These are phyloP conservation scores for Cavenderia fasciculata DNA, from an alignment of 78 protist species.

Conservation along the genomic window DNA sequence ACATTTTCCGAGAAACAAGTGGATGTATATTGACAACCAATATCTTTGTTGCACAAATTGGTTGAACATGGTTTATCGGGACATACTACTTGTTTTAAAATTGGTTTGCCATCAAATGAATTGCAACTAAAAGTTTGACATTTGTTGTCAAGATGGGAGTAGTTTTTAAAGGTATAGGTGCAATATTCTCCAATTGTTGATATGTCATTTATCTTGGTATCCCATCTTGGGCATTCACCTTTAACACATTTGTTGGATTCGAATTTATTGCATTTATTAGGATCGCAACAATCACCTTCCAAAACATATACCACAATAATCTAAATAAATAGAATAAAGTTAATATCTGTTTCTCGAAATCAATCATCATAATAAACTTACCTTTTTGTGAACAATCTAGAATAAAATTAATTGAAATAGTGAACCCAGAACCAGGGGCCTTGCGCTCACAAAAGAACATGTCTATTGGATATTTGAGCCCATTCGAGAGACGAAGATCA, in stretches of 20 bases:
- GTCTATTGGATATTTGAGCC: not conserved
- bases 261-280: not conserved
- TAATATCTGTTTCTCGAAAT: not conserved
- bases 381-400: too few species aligned
- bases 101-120: too few species aligned
- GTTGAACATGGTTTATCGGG: too few species aligned
- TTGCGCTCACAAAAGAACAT: conserved; percentile 67
- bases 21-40: too few species aligned
- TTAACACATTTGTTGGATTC: not conserved
- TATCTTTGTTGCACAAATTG: too few species aligned
- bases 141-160: not conserved
- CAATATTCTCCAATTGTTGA: not conserved
- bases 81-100: too few species aligned
- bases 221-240: not conserved
- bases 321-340: not conserved
- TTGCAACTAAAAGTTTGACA: too few species aligned
- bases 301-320: conserved; percentile 39
- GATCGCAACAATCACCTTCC: conserved; percentile 25
- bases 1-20: too few species aligned
- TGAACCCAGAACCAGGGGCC: too few species aligned
- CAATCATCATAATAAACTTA: conserved; percentile 16
- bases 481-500: not conserved
- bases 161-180: not conserved
- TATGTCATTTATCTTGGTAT: not conserved
- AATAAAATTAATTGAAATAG: too few species aligned